Conservation (phyloP, 768 basidiomycete species). For the Leccinum subgranulosum region DNA sequence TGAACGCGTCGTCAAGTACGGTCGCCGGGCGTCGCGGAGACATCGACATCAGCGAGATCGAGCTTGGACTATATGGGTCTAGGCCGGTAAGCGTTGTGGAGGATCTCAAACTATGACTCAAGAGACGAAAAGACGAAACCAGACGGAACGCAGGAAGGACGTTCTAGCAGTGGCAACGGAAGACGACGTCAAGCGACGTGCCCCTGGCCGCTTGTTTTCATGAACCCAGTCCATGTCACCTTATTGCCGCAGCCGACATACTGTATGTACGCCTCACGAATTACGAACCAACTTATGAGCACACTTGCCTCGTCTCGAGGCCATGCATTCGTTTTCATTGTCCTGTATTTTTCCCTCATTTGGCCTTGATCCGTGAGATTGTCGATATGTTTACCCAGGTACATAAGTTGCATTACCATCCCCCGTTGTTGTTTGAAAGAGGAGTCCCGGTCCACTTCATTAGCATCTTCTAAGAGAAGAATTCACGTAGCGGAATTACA, state of each 20-base stretch:
- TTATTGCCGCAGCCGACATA: background rate
- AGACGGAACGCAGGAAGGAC: background rate
- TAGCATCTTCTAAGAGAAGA: background rate
- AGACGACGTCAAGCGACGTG: background rate
- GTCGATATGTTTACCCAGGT: conserved; percentile 1
- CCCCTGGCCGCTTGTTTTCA: background rate
- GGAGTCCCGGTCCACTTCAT: background rate
- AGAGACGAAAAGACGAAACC: background rate
- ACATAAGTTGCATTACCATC: background rate
- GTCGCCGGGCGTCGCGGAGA: conserved; percentile 1
- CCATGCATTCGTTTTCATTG: background rate
- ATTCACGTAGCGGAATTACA: background rate
- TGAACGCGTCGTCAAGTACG: conserved; percentile 11
- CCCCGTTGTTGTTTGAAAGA: background rate
- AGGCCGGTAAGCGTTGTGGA: conserved; percentile 3
- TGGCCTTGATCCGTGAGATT: background rate
- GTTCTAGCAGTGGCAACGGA: background rate
- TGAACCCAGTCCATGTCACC: background rate
- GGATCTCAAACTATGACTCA: conserved; percentile 1
- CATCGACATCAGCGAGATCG: background rate
- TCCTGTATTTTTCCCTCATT: background rate
- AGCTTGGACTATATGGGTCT: conserved; percentile 12
- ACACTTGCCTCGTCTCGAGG: background rate
- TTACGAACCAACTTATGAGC: background rate
- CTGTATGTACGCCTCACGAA: background rate